Conservation (phyloP, 2,329 filamentous ascomycete genomes). For the Talaromyces sp. region DNA sequence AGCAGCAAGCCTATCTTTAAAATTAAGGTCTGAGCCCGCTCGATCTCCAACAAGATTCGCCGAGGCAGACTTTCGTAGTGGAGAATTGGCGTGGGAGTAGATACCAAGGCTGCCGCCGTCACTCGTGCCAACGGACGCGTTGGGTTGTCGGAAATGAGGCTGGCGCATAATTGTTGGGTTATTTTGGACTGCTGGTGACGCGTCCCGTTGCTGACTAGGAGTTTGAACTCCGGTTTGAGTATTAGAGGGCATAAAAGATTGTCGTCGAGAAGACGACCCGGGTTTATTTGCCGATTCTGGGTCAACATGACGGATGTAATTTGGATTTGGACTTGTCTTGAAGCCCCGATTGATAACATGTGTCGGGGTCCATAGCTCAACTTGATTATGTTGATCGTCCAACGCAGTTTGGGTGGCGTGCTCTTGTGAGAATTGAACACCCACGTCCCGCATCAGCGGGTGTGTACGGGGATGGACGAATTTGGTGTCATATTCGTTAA, state of each 20-base stretch:
- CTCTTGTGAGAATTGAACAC: slow-evolving; percentile 64
- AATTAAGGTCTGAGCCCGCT: slow-evolving; percentile 33
- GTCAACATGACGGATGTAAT: slow-evolving; percentile 68
- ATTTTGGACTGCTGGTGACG: slow-evolving; percentile 38
- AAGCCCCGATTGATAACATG: slow-evolving; percentile 69
- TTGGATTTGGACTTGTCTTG: slow-evolving; percentile 75
- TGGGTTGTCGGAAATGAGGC: slow-evolving; percentile 47
- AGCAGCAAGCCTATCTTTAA: slow-evolving; percentile 30
- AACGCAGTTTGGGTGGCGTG: slow-evolving; percentile 32
- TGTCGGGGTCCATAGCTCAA: slow-evolving; percentile 59
- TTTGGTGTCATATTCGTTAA: slow-evolving; percentile 94
- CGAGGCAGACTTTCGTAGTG: slow-evolving; percentile 71
- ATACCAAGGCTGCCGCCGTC: slow-evolving; percentile 77
- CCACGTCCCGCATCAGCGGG: slow-evolving; percentile 70
- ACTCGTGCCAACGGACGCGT: slow-evolving; percentile 31
- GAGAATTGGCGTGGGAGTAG: slow-evolving; percentile 74
- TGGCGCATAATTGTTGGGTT: slow-evolving; percentile 45
- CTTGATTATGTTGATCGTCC: slow-evolving; percentile 45
- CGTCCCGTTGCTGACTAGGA: slow-evolving; percentile 43
- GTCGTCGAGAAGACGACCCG: slow-evolving; percentile 15
- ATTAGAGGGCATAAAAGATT: slow-evolving; percentile 11
- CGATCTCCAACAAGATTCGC: slow-evolving; percentile 42
- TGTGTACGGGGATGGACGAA: slow-evolving; percentile 89
- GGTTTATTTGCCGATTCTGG: slow-evolving; percentile 51
- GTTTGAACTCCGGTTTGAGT: slow-evolving; percentile 29